Evolutionary conservation across 2,329 filamentous ascomycete species (phyloP).

Genomic region (Fusarium sp.): DNA sequence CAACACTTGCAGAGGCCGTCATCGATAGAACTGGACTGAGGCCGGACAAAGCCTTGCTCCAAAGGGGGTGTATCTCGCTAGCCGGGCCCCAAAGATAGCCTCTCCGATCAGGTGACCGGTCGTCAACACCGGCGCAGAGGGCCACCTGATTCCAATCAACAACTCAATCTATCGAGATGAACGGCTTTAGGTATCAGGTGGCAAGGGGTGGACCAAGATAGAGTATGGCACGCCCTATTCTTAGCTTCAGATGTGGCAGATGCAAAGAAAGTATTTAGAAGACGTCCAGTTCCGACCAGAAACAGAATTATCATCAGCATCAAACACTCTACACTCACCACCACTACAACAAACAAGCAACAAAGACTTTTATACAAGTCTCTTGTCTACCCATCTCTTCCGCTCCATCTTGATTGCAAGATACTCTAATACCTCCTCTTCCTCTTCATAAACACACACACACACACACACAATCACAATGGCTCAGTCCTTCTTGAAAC

Average conservation of each 20-base stretch:
- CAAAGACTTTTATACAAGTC: slow-evolving; percentile 28
- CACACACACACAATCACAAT: slow-evolving; percentile 31
- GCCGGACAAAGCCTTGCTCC: slow-evolving; percentile 30
- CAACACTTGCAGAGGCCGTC: slow-evolving; percentile 13
- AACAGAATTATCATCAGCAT: slow-evolving; percentile 22
- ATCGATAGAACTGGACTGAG: slow-evolving; percentile 28
- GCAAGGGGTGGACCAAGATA: slow-evolving; percentile 26
- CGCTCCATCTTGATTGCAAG: slow-evolving; percentile 11
- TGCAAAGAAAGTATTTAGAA: slow-evolving; percentile 34
- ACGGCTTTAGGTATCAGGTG: slow-evolving; percentile 33
- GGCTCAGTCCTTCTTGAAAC: slow-evolving; percentile 46
- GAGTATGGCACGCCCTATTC: slow-evolving; percentile 27
- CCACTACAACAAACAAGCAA: slow-evolving; percentile 6
- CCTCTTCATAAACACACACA: slow-evolving; percentile 11
- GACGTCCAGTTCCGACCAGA: slow-evolving; percentile 32
- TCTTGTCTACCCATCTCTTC: slow-evolving; percentile 6
- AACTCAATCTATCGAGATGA: slow-evolving; percentile 30
- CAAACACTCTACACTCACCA: slow-evolving; percentile 16
- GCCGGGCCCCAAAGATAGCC: slow-evolving; percentile 30
- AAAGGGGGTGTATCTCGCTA: slow-evolving; percentile 30
- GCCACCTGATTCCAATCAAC: slow-evolving; percentile 35
- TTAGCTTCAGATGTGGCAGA: slow-evolving; percentile 27
- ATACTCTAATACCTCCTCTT: slow-evolving; percentile 3
- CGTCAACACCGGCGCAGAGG: slow-evolving; percentile 14
- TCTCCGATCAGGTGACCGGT: slow-evolving; percentile 34